Evolutionary conservation across 768 basidiomycete genomes (phyloP), one percentile per base, ranked within the genome.

Genomic region (Suillus placidus): DNA sequence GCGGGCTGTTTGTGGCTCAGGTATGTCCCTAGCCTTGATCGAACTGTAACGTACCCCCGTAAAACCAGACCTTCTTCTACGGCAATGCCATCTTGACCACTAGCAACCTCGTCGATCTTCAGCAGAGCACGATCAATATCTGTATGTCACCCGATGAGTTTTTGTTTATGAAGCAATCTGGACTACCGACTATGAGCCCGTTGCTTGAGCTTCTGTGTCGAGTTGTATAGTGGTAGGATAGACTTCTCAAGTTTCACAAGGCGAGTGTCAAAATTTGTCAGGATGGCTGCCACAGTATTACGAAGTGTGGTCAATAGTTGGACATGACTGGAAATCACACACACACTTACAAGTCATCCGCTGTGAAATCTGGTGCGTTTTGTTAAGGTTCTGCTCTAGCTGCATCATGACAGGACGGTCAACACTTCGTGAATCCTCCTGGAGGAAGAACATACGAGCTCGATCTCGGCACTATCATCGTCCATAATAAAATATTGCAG

Each of bases 341-440:
- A 94, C n/a, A n/a, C n/a, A n/a, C n/a, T n/a, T n/a, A n/a, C 92
- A 86, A 66, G 87, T 93, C 93, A 95, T 94, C 61, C 91, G 83
- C 71, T 91, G 90, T 1, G 93, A 94, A 66, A 93, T 90, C 71
- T 92, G 92, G 26, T 86, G 85, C 0, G 93, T 94, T 78, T 94
- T 94, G 76, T 91, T 88, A 49, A 95, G 80, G 73, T 94, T 94
- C 77, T 94, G 93, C 78, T 95, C 92, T 12, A 95, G 84, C 93
- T 93, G 54, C 30, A 55, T 23, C 8, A 45, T 14, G 20, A 32
- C 23, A 26, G 30, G 60, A 54, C 23, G 4, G 30, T 62, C 13
- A 62, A 23, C 37, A 20, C 4, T 20, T 62, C n/a, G 26, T 23
- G 32, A 61, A 61, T 23, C 34, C 18, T 10, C 12, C 57, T 60